Evolutionary conservation across 1,284 basidiomycete species (phyloP), one percentile per base, ranked within the genome.

Genomic region (Uromyces viciae-fabae): DNA sequence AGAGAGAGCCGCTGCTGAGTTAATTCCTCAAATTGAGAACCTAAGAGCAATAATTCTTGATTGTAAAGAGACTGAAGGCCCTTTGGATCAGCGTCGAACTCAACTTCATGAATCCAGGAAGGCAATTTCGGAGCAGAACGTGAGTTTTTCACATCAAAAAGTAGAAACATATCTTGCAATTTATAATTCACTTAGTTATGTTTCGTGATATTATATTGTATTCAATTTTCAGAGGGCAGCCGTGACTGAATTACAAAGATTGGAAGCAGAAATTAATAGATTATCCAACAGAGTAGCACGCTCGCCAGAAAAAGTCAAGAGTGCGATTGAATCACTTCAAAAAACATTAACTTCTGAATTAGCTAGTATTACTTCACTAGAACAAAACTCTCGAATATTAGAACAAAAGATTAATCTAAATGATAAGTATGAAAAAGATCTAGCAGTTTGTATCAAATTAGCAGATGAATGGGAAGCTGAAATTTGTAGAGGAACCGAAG

Each of bases 401-500:
- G 75, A 78, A 42, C 52, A 56, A 33, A 52, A 52, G 49, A 78
- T 78, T 31, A 25, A 36, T 33, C 42, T 38, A 9, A 68, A 66
- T 40, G 64, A 69, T 54, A 52, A 69, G 25, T 78, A 69, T 28
- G 49, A 78, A 36, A 78, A 54, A 54, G 83, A 84, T 58, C 77
- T 84, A 11, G 71, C 73, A 17, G 66, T 80, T 0, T 83, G 83
- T 80, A 82, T 83, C 40, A 82, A 82, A 38, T 33, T 84, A 7
- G 58, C 83, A 58, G 82, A 83, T 36, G 84, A 84, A 64, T 84
- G 83, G 83, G 82, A 83, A 56, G 54, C 28, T 5, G 83, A 84
- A 42, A 81, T 78, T 17, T 75, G 62, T 38, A 80, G 82, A 75
- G 69, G 82, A 28, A 58, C 52, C 7, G 83, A 84, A 40, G 82